Evolutionary conservation across 2,329 filamentous ascomycete genomes (phyloP).

Genomic region (Tricladium varicosporioides): DNA sequence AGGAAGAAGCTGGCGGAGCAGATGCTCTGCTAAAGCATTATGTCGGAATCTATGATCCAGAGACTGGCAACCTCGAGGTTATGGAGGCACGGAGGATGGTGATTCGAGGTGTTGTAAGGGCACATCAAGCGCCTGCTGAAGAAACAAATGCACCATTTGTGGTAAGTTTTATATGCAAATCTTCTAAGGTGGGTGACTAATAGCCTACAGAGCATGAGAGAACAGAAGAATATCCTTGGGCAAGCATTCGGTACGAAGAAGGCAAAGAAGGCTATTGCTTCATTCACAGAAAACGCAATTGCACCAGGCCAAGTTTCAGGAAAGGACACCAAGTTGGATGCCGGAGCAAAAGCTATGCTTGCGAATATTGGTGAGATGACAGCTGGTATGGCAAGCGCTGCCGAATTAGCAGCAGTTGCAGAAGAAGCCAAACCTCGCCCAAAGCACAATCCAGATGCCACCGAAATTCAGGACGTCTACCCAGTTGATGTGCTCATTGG

Average conservation of each 20-base stretch:
- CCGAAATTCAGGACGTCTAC: constrained; percentile 71
- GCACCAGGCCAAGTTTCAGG: constrained; percentile 35
- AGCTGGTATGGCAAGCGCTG: constrained; percentile 63
- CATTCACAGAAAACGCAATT: constrained; percentile 71
- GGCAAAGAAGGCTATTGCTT: constrained; percentile 73
- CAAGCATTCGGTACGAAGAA: constrained; percentile 84
- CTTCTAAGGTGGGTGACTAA: constrained; percentile 9
- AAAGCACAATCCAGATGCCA: constrained; percentile 63
- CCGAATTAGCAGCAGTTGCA: constrained; percentile 62
- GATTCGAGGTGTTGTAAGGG: constrained; percentile 54
- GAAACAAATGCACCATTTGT: constrained; percentile 39
- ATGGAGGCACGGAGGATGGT: constrained; percentile 64
- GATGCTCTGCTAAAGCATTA: constrained; percentile 58
- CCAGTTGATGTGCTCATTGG: constrained; percentile 65
- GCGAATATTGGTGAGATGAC: constrained; percentile 60
- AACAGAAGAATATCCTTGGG: constrained; percentile 67
- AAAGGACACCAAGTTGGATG: constrained; percentile 46
- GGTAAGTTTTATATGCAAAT: constrained; percentile 15
- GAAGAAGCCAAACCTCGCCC: constrained; percentile 73
- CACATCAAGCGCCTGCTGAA: constrained; percentile 50
- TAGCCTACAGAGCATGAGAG: constrained; percentile 50
- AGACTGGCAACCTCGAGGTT: constrained; percentile 57
- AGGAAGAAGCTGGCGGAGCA: constrained; percentile 43
- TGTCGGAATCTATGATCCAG: constrained; percentile 61
- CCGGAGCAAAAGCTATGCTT: constrained; percentile 59